A percentile compares a stretch with the other conserved stretches of the same genome.
Conservation (phyloP, 176 grass and related monocot genomes). For the Carex pumila region DNA sequence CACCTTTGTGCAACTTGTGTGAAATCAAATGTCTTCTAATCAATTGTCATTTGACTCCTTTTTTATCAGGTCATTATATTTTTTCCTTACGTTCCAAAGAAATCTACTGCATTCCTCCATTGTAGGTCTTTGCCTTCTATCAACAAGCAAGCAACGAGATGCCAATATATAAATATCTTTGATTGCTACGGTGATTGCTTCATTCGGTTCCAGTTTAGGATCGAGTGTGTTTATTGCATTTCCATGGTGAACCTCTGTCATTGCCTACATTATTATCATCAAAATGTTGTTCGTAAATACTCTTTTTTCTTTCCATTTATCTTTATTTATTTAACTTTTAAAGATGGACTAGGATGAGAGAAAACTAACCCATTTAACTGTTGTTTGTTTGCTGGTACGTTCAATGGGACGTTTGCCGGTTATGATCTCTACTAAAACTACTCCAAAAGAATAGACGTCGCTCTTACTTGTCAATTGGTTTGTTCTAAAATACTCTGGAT, state of each 20-base stretch:
- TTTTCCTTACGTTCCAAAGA: conserved; percentile 23
- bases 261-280: background rate
- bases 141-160: background rate
- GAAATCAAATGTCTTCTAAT: background rate
- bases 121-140: conserved; percentile 1
- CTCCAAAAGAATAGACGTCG: conserved; percentile 22
- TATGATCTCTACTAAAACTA: conserved; percentile 10
- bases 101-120: conserved; percentile 4
- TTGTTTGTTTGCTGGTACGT: background rate
- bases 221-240: conserved; percentile 12
- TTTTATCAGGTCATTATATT: conserved; percentile 2
- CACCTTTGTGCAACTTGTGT: background rate
- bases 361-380: conserved; percentile 12
- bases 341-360: background rate
- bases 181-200: background rate
- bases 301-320: background rate
- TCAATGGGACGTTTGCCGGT: conserved; percentile 13
- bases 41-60: background rate
- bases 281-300: background rate
- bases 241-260: background rate
- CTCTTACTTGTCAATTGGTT: conserved; percentile 12
- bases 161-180: conserved; percentile 4
- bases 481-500: conserved; percentile 12
- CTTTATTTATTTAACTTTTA: background rate
- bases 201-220: background rate